Conservation (phyloP, 1,284 basidiomycete genomes). For the Ceratobasidium sp. region DNA sequence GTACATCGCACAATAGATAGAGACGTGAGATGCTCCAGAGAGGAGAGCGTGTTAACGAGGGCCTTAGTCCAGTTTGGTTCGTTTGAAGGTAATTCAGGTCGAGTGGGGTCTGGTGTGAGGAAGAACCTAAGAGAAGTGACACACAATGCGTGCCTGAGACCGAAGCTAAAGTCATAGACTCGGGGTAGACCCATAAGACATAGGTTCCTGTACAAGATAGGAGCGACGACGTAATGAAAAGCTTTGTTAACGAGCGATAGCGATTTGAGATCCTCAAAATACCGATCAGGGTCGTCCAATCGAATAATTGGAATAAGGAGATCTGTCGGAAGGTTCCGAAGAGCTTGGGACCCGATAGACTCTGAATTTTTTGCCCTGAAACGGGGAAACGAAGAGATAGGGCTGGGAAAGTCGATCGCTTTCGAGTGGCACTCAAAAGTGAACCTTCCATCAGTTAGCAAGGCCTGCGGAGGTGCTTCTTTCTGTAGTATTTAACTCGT, state of each 20-base stretch:
- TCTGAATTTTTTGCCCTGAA: background rate
- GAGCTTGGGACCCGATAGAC: background rate
- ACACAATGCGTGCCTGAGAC: slow-evolving; percentile 11
- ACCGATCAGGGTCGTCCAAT: background rate
- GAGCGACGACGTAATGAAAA: slow-evolving; percentile 25
- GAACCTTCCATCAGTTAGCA: background rate
- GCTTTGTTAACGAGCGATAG: slow-evolving; percentile 29
- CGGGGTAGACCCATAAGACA: background rate
- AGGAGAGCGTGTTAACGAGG: background rate
- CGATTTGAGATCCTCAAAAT: background rate
- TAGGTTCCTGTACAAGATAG: slow-evolving; percentile 19
- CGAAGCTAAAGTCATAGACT: slow-evolving; percentile 20
- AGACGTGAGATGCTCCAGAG: slow-evolving; percentile 7
- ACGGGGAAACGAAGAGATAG: background rate
- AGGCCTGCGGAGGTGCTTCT: background rate
- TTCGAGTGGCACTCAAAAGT: background rate
- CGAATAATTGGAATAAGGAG: slow-evolving; percentile 8
- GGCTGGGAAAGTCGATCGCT: slow-evolving; percentile 7
- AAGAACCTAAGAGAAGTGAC: slow-evolving; percentile 37
- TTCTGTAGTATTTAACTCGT: background rate
- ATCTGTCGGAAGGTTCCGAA: slow-evolving; percentile 34
- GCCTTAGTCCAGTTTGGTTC: background rate
- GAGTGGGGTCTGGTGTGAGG: slow-evolving; percentile 28
- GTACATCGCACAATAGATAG: slow-evolving; percentile 20
- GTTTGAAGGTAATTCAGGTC: background rate